Evolutionary conservation across 306 rosid species (phyloP).

Genomic region (Castanea crenata): DNA sequence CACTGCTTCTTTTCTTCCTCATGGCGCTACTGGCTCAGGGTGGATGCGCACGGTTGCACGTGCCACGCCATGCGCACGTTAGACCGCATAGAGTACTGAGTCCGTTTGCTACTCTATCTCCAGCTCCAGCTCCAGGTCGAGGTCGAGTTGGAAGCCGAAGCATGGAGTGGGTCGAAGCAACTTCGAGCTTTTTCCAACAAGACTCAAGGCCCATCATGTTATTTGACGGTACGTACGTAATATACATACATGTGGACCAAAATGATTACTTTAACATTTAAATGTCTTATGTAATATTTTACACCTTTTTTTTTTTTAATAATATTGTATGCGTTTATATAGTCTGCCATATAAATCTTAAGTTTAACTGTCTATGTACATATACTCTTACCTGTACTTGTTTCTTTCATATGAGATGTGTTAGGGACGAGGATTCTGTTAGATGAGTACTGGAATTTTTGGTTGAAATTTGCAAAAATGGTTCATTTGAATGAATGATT

Average conservation of each 20-base stretch:
- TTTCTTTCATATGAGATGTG: too few species aligned
- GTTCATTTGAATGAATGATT: neutral
- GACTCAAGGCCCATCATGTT: slow-evolving; percentile 92
- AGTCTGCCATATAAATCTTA: too few species aligned
- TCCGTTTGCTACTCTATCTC: slow-evolving; percentile 52
- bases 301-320: too few species aligned
- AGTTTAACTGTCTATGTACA: too few species aligned
- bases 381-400: too few species aligned
- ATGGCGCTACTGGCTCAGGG: slow-evolving; percentile 65
- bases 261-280: too few species aligned
- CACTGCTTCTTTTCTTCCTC: neutral
- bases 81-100: slow-evolving; percentile 17
- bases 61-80: slow-evolving; percentile 23
- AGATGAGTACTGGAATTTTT: too few species aligned
- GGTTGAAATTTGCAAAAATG: neutral
- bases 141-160: slow-evolving; percentile 17
- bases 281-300: too few species aligned
- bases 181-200: slow-evolving; percentile 66
- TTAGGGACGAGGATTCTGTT: too few species aligned
- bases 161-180: slow-evolving; percentile 63
- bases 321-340: too few species aligned
- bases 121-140: neutral
- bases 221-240: slow-evolving; percentile 58
- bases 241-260: too few species aligned
- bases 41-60: slow-evolving; percentile 24